Conservation (phyloP, 2,329 filamentous ascomycete genomes). For the Botrytis squamosa region DNA sequence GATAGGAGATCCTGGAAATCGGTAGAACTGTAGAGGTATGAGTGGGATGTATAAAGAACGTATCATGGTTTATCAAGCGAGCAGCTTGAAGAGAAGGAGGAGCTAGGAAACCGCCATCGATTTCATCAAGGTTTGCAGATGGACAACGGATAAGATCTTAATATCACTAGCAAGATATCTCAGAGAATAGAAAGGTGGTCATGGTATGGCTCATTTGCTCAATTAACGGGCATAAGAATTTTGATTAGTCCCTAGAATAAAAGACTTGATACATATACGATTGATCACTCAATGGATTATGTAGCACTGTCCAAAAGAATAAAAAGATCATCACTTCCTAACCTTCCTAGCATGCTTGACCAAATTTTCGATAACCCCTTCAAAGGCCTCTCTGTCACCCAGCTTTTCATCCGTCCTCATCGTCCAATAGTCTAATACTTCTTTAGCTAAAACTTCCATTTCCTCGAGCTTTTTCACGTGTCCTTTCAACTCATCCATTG, state of each 20-base stretch:
- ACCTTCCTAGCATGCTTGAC: conserved; percentile 88
- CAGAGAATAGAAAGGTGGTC: neutral
- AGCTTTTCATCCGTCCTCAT: conserved; percentile 82
- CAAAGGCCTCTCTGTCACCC: conserved; percentile 89
- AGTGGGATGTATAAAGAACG: neutral
- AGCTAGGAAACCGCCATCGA: neutral
- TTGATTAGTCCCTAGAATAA: neutral
- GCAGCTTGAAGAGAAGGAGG: neutral
- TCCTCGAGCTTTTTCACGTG: conserved; percentile 70
- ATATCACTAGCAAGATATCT: neutral
- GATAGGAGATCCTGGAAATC: no score
- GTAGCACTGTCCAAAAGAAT: neutral
- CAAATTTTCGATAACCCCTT: conserved; percentile 94
- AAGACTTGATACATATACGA: neutral
- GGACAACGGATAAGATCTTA: neutral
- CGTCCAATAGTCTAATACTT: conserved; percentile 85
- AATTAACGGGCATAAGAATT: neutral
- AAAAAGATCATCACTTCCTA: conserved; percentile 57
- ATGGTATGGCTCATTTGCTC: neutral
- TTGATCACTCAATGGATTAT: neutral
- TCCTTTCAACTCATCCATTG: conserved; percentile 68
- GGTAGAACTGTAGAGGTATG: no score
- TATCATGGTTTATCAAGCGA: neutral
- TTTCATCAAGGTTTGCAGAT: neutral
- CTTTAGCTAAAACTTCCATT: conserved; percentile 68